Conservation (phyloP, 495 filamentous ascomycete genomes). For the Hypoxylon fuscum region DNA sequence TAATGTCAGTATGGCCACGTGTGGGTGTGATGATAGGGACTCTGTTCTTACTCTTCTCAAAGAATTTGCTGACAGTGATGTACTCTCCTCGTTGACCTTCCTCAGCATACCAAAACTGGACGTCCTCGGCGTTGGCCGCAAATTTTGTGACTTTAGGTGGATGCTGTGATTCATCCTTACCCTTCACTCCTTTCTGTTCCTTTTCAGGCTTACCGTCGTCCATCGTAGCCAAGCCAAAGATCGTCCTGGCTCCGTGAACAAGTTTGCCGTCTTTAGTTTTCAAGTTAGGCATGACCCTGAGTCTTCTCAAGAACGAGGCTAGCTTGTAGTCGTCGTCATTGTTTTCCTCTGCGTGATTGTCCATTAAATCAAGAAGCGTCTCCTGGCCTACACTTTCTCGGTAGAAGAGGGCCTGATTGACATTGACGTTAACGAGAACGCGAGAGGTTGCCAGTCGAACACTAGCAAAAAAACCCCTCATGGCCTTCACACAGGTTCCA, state of each 20-base stretch:
- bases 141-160: constrained; percentile 48
- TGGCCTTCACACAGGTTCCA: constrained; percentile 56
- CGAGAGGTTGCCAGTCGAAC: constrained; percentile 66
- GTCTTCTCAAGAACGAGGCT: constrained; percentile 41
- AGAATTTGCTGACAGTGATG: constrained; percentile 63
- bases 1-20: neutral
- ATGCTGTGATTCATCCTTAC: constrained; percentile 27
- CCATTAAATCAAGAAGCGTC: constrained; percentile 9
- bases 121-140: constrained; percentile 60
- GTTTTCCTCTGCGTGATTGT: neutral
- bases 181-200: too few relatives aligned
- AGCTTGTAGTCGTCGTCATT: neutral
- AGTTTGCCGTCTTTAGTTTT: constrained; percentile 42
- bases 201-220: constrained; percentile 57
- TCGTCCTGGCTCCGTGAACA: constrained; percentile 51
- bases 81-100: constrained; percentile 36
- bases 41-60: constrained; percentile 34
- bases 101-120: constrained; percentile 57
- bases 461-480: constrained; percentile 66
- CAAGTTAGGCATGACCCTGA: constrained; percentile 58
- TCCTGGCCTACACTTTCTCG: too few relatives aligned
- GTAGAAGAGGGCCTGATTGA: constrained; percentile 45
- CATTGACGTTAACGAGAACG: constrained; percentile 62
- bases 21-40: neutral
- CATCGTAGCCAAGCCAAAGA: constrained; percentile 41